phyloP scores from a whole-genome alignment of 129 eudicot genomes.

The Arctium lappa region DNA sequence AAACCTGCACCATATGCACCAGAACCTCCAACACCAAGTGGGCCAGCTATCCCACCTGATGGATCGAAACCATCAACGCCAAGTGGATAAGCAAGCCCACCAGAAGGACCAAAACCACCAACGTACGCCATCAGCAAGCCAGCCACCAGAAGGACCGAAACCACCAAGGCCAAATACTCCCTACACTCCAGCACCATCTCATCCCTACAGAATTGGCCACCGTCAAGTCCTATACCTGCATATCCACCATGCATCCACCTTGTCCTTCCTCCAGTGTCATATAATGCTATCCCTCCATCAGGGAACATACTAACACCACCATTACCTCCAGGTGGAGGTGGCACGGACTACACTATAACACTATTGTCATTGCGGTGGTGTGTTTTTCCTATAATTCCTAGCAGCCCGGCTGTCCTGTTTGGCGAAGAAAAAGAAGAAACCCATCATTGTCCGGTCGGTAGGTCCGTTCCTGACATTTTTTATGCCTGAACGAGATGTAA shows the following conservation, averaged over 20 bases:
- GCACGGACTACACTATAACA: constrained; percentile 28
- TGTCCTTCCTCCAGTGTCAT: constrained; percentile 2
- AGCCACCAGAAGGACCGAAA: background rate
- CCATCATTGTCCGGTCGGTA: constrained; percentile 25
- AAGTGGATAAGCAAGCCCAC: constrained; percentile 1
- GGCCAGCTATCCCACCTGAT: constrained; percentile 13
- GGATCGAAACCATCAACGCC: constrained; percentile 21
- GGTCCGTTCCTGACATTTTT: too few species aligned
- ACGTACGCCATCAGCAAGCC: constrained; percentile 5
- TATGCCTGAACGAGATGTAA: too few species aligned
- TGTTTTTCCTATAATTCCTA: constrained; percentile 53
- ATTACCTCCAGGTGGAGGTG: constrained; percentile 35
- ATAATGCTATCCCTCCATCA: constrained; percentile 15
- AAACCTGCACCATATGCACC: background rate
- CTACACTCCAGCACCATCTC: too few species aligned
- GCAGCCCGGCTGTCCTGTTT: constrained; percentile 54
- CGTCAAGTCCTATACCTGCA: constrained; percentile 10
- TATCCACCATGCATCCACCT: constrained; percentile 9
- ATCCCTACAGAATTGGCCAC: constrained; percentile 9
- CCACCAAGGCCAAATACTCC: constrained; percentile 16
- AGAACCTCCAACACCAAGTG: constrained; percentile 22
- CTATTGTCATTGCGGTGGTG: constrained; percentile 42
- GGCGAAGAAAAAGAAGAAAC: constrained; percentile 56
- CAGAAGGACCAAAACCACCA: constrained; percentile 10
- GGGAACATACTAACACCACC: constrained; percentile 22